Evolutionary conservation across 257 asterid species (phyloP).

Genomic region (Salvia rosmarinus): DNA sequence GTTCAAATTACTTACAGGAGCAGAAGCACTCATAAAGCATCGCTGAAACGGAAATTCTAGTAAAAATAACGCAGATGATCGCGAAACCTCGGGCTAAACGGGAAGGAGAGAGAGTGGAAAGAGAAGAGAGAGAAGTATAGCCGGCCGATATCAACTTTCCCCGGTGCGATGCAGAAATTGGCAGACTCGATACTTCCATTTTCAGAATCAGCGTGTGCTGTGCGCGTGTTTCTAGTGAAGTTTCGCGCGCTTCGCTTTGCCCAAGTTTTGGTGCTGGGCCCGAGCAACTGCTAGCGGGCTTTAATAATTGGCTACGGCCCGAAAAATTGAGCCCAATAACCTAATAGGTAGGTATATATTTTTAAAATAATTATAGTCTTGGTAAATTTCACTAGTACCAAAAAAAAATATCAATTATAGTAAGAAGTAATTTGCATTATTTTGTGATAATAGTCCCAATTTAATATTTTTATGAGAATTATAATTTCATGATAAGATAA

Average conservation of each 20-base stretch:
- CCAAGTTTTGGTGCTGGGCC: not conserved
- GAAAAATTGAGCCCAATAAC: not conserved
- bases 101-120: slow-evolving; percentile 52
- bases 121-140: slow-evolving; percentile 65
- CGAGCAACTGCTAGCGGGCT: not conserved
- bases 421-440: no score
- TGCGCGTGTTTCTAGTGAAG: slow-evolving; percentile 9
- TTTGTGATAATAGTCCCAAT: no score
- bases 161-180: slow-evolving; percentile 77
- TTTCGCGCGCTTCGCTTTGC: slow-evolving; percentile 40
- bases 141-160: slow-evolving; percentile 80
- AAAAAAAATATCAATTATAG: no score
- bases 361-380: no score
- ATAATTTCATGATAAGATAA: no score
- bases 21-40: not conserved
- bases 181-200: slow-evolving; percentile 73
- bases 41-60: not conserved
- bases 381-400: no score
- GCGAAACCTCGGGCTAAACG: slow-evolving; percentile 55
- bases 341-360: no score
- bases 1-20: not conserved
- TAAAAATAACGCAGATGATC: not conserved
- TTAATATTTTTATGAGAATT: no score
- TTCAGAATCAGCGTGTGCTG: slow-evolving; percentile 30
- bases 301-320: not conserved